Base-by-base conservation (phyloP, 495 filamentous ascomycete species). In the Aspergillus egyptiacus region DNA sequence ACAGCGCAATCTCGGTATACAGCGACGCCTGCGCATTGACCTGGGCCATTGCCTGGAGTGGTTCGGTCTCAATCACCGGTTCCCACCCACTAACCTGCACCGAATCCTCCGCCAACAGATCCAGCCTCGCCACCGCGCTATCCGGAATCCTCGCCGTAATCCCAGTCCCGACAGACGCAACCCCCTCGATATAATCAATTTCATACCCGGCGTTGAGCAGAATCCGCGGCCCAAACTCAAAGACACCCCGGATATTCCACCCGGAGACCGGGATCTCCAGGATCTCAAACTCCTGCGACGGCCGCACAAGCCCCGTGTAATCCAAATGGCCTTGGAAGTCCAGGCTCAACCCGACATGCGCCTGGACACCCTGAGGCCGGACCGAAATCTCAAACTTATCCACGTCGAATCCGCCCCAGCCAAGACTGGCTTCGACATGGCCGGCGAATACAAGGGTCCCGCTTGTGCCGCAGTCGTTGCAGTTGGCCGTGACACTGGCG, bases 1-100 rank as follows among this genome's bases (percentile, higher is more conserved):
- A 34, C 1, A 50, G 19, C n/a, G 38, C 48, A 36, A 50, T 36
- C 28, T 50, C 48, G 13, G 38, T 50, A n/a, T 50, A 50, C n/a
- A 50, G 48, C 9, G 13, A 13, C 6, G 48, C 28, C 38, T 42
- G 25, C 24, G 48, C 25, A 31, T 50, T 20, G 24, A 50, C 27
- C 20, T 42, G 36, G 4, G 39, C 48, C 19, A 17, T 19, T 6
- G 17, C 10, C 23, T 15, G 38, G 38, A 50, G 23, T 6, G 48
- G 48, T 27, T 50, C 38, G 3, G 27, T 36, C 19, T 50, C 38
- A 43, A 50, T 50, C 17, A 24, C 37, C 38, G 48, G 48, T 4
- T 8, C 36, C 38, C 48, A 50, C 2, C 48, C 48, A 1, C 28
- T 43, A 9, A 43, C 20, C 9, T 50, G 15, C n/a, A 43, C 37